Evolutionary conservation across 2,329 filamentous ascomycete genomes (phyloP), one percentile per base, ranked within the genome.

Genomic region (Pseudopyrenochaeta lycopersici): DNA sequence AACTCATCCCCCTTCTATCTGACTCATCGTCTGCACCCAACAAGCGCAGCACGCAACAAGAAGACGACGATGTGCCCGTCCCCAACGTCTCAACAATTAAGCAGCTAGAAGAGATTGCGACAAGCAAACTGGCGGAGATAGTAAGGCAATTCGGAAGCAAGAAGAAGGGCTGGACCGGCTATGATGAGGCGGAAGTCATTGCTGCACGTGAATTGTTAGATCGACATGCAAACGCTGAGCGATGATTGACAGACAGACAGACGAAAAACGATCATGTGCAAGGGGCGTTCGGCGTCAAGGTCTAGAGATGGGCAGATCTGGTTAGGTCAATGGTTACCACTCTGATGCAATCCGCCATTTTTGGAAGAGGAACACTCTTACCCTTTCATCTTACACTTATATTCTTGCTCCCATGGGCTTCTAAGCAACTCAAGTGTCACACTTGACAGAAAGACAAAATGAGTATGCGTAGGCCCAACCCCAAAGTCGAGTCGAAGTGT

Each of bases 111-210:
- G 84, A 90, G 71, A 75, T 85, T 52, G 90, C 91, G 18, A 94
- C 90, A 1, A 80, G 82, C 52, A 93, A 92, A 75, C 82, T 96
- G 12, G 84, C 85, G 1, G 90, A 94, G 71, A 93, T 95, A 64
- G 85, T 93, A 56, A 83, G 89, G 55, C 84, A 56, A 81, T 84
- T 70, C 77, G 81, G 31, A 80, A 83, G 44, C 79, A 84, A 52
- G 85, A 71, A 91, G 73, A 81, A 81, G 58, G 84, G 85, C 15
- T 92, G 90, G 88, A 82, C 85, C 67, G 91, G 90, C 7, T 94
- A 91, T 74, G 85, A 89, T 52, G 80, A 84, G 66, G 83, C 84
- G 2, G 91, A 96, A 71, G 78, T 96, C 45, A 84, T 85, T 64
- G 90, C 90, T 11, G 90, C 89, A 43, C 83, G 85, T 64, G 86